phyloP scores from a whole-genome alignment of 192 early-diverging fungal genomes.

The Coemansia biformis region DNA sequence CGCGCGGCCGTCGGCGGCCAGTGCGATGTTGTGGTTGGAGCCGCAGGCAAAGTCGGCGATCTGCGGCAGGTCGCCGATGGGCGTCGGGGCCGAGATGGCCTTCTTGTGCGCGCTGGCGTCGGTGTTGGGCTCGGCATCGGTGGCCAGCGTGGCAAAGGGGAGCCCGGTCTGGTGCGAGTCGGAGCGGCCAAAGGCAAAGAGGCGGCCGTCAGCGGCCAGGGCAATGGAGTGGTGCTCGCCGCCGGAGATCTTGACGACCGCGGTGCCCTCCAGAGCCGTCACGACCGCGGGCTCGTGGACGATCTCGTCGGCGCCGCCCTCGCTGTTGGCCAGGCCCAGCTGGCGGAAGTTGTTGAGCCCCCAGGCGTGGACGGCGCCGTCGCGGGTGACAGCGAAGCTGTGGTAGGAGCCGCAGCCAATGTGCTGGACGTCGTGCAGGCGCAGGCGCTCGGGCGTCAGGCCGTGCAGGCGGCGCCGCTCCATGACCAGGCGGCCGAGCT shows the following conservation, averaged over 20 bases:
- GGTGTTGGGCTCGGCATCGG: conserved; percentile 17
- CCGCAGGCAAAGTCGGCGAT: conserved; percentile 58
- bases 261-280: conserved; percentile 39
- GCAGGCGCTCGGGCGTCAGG: conserved; percentile 53
- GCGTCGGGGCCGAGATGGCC: conserved; percentile 56
- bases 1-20: conserved; percentile 55
- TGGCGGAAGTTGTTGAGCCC: conserved; percentile 91
- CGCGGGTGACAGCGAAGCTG: conserved; percentile 70
- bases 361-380: conserved; percentile 68
- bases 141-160: conserved; percentile 41
- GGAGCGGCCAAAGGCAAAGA: conserved; percentile 80
- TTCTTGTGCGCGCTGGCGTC: conserved; percentile 48
- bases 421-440: conserved; percentile 53
- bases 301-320: conserved; percentile 42
- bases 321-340: conserved; percentile 58
- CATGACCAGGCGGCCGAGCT: conserved; percentile 79
- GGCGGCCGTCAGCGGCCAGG: conserved; percentile 63
- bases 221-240: conserved; percentile 84
- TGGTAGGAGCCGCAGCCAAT: conserved; percentile 81
- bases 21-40: conserved; percentile 56
- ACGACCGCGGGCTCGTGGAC: conserved; percentile 58
- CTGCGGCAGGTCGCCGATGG: conserved; percentile 40
- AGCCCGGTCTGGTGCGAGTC: conserved; percentile 81
- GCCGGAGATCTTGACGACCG: conserved; percentile 61
- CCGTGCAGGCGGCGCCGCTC: conserved; percentile 65